Conservation (phyloP, 192 early-diverging fungal species). For the Podila epicladia region DNA sequence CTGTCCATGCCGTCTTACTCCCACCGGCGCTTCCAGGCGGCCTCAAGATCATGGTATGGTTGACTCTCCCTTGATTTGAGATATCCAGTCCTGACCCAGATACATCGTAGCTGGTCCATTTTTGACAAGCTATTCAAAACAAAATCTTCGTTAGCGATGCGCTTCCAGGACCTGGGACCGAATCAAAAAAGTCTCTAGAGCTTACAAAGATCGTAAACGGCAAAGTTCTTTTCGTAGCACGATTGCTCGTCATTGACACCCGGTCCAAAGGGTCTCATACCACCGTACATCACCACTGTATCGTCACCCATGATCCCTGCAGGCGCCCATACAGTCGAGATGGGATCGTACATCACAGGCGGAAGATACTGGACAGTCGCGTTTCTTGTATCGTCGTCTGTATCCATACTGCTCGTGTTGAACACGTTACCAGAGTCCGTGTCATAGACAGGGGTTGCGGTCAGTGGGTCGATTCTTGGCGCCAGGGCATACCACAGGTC, state of each 20-base stretch:
- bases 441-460: not conserved
- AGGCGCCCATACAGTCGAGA: constrained; percentile 37
- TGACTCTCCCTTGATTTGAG: constrained; percentile 13
- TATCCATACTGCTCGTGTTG: not conserved
- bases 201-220: constrained; percentile 49
- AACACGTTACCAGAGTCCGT: not conserved
- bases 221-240: constrained; percentile 28
- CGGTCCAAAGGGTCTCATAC: constrained; percentile 29
- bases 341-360: constrained; percentile 40
- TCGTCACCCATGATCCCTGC: constrained; percentile 36
- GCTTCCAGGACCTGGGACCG: not conserved
- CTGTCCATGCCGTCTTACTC: constrained; percentile 34
- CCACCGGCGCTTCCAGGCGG: constrained; percentile 39
- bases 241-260: constrained; percentile 18
- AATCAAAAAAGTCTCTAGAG: not conserved
- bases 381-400: not conserved
- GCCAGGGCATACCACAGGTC: constrained; percentile 46
- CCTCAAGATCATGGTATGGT: constrained; percentile 44
- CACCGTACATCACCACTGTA: constrained; percentile 44
- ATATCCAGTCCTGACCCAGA: not conserved
- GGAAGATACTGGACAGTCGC: not conserved
- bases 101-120: constrained; percentile 23
- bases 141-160: no score
- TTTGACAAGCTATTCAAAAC: constrained; percentile 31
- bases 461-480: constrained; percentile 30